Base-by-base conservation (phyloP, 164 flowering plant species). In the Litsea cubeba region DNA sequence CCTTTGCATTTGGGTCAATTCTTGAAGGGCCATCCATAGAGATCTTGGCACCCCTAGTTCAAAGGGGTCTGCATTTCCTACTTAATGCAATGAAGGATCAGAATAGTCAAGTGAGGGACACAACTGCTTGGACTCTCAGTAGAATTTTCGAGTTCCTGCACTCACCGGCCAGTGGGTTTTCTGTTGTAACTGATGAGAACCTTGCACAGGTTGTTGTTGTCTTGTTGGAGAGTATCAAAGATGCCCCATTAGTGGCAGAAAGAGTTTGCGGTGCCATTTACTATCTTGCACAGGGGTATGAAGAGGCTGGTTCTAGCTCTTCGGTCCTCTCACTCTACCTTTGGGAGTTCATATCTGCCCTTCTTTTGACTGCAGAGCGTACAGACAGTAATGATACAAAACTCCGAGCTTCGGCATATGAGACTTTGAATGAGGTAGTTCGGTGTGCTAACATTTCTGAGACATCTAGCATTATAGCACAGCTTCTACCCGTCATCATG, bases 241-340 rank as follows among this genome's bases (percentile, higher is more conserved):
- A 90, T 83, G 84, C 85, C 57, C 89, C 91, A 2, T 85, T 88
- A 80, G 89, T 90, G 5, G 90, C 95, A 54, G n/a, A 90, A 81
- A 92, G 89, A 80, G 90, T 88, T 22, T 92, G 97, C 82, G 92
- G 97, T 12, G 95, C 97, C 28, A 84, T 92, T n/a, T 92, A 90
- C 82, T 88, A 79, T 77, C 91, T 92, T 77, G 90, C 87, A 23
- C 95, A 89, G 75, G 95, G 95, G 3, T 92, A 82, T 78, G 97
- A 90, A 68, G 89, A 89, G 79, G 79, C 83, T 22, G 88, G 87
- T 24, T 23, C 25, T 30, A 74, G 68, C 70, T 80, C 91, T 57
- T 85, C 90, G 46, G 70, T 76, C 62, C 87, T 91, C 6, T 76
- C 91, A 20, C 92, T 89, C 0, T 85, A 30, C 74, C 87, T 92